These are phyloP conservation scores for Mortierella sp. DNA, from an alignment of 371 early-diverging fungal genomes.

Conservation along the genomic window DNA sequence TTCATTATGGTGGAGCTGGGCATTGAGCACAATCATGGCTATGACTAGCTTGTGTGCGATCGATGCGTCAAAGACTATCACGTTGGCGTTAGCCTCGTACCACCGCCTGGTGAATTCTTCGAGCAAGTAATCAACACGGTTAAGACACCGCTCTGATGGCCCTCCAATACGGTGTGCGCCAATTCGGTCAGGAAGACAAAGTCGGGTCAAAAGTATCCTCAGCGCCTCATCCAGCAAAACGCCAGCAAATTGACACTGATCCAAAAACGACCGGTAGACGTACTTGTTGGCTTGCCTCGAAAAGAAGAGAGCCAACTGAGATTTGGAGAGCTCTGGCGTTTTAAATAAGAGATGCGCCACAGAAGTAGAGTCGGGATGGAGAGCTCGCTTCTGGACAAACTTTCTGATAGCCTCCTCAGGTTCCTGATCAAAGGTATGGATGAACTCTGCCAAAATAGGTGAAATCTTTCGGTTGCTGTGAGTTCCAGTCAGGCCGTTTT, in stretches of 20 bases:
- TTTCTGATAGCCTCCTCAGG: constrained; percentile 76
- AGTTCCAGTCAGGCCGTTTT: constrained; percentile 19
- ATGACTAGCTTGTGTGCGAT: constrained; percentile 82
- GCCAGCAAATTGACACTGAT: constrained; percentile 77
- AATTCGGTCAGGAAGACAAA: constrained; percentile 72
- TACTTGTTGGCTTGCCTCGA: constrained; percentile 62
- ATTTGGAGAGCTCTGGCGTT: constrained; percentile 80
- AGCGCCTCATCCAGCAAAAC: constrained; percentile 84
- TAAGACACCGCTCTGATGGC: constrained; percentile 30
- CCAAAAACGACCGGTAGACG: constrained; percentile 79
- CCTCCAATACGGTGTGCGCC: constrained; percentile 10
- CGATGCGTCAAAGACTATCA: constrained; percentile 67
- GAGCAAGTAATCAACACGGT: constrained; percentile 80
- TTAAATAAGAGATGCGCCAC: constrained; percentile 87
- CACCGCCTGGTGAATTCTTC: constrained; percentile 85
- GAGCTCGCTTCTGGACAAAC: constrained; percentile 75
- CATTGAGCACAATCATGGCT: constrained; percentile 88
- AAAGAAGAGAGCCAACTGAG: constrained; percentile 75
- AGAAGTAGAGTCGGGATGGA: constrained; percentile 73
- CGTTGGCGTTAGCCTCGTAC: constrained; percentile 70
- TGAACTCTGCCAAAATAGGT: constrained; percentile 67
- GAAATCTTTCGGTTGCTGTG: constrained; percentile 63
- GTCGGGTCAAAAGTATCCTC: constrained; percentile 76
- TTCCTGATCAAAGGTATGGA: constrained; percentile 77
- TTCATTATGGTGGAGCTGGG: constrained; percentile 83